Conservation (phyloP, 192 early-diverging fungal species). For the Chytriomyces hyalinus region DNA sequence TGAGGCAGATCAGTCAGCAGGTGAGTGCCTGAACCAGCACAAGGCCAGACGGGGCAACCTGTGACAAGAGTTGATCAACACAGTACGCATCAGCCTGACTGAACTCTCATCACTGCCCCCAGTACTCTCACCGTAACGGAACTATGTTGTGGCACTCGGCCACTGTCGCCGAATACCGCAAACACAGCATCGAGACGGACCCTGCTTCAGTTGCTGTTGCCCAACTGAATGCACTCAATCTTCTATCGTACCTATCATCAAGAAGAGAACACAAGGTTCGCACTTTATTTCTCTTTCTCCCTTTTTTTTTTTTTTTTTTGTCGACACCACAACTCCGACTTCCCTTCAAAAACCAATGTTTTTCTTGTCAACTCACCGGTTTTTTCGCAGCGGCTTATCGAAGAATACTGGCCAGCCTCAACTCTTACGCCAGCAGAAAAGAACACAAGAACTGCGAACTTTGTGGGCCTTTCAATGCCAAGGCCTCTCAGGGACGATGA, state of each 20-base stretch:
- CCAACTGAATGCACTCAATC: conserved; percentile 22
- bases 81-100: too few species aligned
- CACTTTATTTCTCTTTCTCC: not conserved
- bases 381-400: conserved; percentile 12
- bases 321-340: not conserved
- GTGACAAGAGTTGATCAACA: not conserved
- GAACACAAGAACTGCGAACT: not conserved
- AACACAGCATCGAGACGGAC: not conserved
- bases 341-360: not conserved
- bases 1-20: conserved; percentile 20
- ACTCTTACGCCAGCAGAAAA: conserved; percentile 12
- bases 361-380: not conserved
- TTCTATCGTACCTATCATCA: conserved; percentile 2
- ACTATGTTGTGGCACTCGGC: conserved; percentile 1
- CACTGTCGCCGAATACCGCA: conserved; percentile 24
- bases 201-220: not conserved
- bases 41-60: not conserved
- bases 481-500: conserved; percentile 4
- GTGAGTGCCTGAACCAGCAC: not conserved
- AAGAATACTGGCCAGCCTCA: conserved; percentile 30
- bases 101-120: not conserved
- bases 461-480: conserved; percentile 25
- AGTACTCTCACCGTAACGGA: conserved; percentile 22
- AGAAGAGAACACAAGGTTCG: conserved; percentile 25
- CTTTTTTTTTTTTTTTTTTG: not conserved